Conservation (phyloP, 495 filamentous ascomycete species). For the Astrothelium macrocarpum region DNA sequence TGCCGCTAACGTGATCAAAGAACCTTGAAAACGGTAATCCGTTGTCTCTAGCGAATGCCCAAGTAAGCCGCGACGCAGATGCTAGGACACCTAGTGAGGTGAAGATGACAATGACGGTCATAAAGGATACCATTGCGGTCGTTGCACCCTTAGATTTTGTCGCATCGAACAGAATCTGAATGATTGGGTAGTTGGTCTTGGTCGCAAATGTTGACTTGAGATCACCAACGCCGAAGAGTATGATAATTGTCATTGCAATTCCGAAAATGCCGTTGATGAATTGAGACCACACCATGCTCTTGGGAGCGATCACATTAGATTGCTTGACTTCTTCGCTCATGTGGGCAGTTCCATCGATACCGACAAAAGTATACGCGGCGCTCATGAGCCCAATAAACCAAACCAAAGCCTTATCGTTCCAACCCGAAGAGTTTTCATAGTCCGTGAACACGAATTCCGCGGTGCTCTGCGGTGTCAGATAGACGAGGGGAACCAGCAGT, state of each 20-base stretch:
- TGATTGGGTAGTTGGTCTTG: neutral
- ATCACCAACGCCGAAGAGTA: neutral
- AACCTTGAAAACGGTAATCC: constrained; percentile 13
- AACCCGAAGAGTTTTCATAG: neutral
- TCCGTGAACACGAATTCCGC: constrained; percentile 5
- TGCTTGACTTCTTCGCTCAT: constrained; percentile 32
- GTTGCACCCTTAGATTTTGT: constrained; percentile 8
- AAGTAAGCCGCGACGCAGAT: constrained; percentile 6
- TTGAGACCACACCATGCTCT: constrained; percentile 26
- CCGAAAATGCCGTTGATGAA: constrained; percentile 27
- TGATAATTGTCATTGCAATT: constrained; percentile 18
- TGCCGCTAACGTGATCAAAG: constrained; percentile 11
- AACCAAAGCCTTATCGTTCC: neutral
- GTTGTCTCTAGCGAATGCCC: constrained; percentile 18
- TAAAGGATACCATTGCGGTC: constrained; percentile 10
- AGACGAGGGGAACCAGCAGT: constrained; percentile 49
- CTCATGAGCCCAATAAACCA: neutral
- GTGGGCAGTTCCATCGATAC: constrained; percentile 8
- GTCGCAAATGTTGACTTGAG: neutral
- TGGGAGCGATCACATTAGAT: constrained; percentile 22
- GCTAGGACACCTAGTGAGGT: constrained; percentile 11
- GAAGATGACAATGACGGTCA: constrained; percentile 9
- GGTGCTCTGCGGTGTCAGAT: constrained; percentile 30
- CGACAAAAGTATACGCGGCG: neutral
- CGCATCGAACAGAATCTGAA: constrained; percentile 13